phyloP scores from a whole-genome alignment of 1,284 basidiomycete genomes.

The Pseudozyma thailandica region DNA sequence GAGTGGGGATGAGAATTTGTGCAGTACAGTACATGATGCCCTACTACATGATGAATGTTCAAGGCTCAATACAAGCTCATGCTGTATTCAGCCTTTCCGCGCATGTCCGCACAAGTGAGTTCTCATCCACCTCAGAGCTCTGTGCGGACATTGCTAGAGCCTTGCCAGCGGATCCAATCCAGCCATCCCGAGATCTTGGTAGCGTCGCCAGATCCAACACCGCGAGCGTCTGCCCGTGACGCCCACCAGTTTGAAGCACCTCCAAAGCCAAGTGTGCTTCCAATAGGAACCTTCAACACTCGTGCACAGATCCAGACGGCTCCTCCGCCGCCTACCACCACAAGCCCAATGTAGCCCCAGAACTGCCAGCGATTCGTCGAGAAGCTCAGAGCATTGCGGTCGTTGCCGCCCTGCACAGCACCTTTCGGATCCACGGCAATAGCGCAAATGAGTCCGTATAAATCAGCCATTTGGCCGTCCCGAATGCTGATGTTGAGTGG shows the following conservation, averaged over 20 bases:
- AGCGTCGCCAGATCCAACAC: conserved; percentile 16
- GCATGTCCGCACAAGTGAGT: background rate
- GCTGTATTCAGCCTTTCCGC: no score
- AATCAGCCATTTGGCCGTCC: conserved; percentile 84
- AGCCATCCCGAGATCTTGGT: conserved; percentile 40
- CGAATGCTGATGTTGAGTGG: conserved; percentile 72
- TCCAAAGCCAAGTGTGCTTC: conserved; percentile 43
- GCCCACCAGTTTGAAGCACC: conserved; percentile 28
- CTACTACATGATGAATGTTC: conserved; percentile 2
- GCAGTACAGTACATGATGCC: conserved; percentile 1
- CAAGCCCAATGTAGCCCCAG: conserved; percentile 44
- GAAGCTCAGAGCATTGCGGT: conserved; percentile 48
- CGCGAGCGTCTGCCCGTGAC: conserved; percentile 17
- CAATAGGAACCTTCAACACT: conserved; percentile 43
- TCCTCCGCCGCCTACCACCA: conserved; percentile 46
- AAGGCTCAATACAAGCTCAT: no score
- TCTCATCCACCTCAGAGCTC: conserved; percentile 20
- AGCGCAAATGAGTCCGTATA: conserved; percentile 84
- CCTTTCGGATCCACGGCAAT: conserved; percentile 73
- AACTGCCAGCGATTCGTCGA: conserved; percentile 42
- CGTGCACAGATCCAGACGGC: conserved; percentile 41
- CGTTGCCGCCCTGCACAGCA: conserved; percentile 53
- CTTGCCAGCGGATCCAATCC: conserved; percentile 50
- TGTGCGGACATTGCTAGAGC: conserved; percentile 17
- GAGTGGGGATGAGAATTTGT: background rate